These are phyloP conservation scores for Pseudogymnoascus sp. DNA, from an alignment of 2,329 filamentous ascomycete species.

Conservation along the genomic window DNA sequence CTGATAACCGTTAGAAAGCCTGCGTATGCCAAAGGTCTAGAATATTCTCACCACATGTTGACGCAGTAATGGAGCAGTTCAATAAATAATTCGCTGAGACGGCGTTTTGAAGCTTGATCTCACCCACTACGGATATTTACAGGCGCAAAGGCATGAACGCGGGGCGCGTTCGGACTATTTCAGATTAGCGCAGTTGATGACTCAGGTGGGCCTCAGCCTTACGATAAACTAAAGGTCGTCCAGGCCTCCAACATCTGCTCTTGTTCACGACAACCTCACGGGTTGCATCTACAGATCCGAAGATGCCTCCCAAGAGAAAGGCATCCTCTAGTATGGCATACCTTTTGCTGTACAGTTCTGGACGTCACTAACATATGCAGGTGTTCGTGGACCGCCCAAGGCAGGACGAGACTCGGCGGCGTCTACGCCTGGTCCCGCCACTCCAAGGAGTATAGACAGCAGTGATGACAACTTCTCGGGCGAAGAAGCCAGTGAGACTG, in stretches of 20 bases:
- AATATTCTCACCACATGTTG: slow-evolving; percentile 7
- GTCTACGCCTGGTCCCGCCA: slow-evolving; percentile 53
- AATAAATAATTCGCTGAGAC: neutral
- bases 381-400: slow-evolving; percentile 43
- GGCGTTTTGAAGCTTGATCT: neutral
- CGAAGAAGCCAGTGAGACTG: slow-evolving; percentile 42
- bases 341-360: slow-evolving; percentile 20
- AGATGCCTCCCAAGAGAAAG: slow-evolving; percentile 67
- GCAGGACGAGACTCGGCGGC: slow-evolving; percentile 47
- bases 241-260: neutral
- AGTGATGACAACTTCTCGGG: slow-evolving; percentile 43
- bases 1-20: slow-evolving; percentile 37
- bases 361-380: slow-evolving; percentile 31
- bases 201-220: slow-evolving; percentile 8
- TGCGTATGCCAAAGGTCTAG: neutral
- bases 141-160: neutral
- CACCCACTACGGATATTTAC: slow-evolving; percentile 3
- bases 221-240: neutral
- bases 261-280: slow-evolving; percentile 7
- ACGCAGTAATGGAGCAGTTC: neutral
- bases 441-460: slow-evolving; percentile 50
- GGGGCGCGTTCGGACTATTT: slow-evolving; percentile 2
- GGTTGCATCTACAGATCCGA: slow-evolving; percentile 13
- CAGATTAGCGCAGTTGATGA: slow-evolving; percentile 1
- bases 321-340: slow-evolving; percentile 43